Base-by-base conservation (phyloP, 2,329 filamentous ascomycete species). In the Pseudocercospora fuligena region DNA sequence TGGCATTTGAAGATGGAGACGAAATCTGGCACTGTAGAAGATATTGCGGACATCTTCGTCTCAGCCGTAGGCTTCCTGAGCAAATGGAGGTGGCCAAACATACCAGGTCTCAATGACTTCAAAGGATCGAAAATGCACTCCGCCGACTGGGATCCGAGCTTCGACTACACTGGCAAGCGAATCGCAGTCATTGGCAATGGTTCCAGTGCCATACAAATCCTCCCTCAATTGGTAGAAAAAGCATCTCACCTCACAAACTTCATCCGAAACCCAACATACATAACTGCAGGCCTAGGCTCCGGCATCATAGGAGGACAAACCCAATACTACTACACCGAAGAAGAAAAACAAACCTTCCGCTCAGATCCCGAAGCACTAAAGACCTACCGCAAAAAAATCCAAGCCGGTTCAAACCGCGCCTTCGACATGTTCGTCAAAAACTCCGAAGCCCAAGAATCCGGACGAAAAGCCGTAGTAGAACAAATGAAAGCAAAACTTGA, bases 401-500 rank as follows among this genome's bases (percentile, higher is more conserved):
- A 78, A 73, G 70, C 70, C 2, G 68, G 60, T 7, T 69, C 59
- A 21, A 74, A 75, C 63, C 62, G 67, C 23, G 66, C 68, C 31
- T 78, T 75, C 66, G 77, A 76, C 61, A 79, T 77, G 72, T 84
- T 88, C 64, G 85, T 90, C 69, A 85, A 85, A 58, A 81, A 82
- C 25, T 84, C 84, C 0, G 76, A 82, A 2, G 81, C 73, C 2
- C 73, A 74, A 46, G 58, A 64, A n/a, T 53, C 66, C 6, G 71
- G 64, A 5, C 69, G 72, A 3, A 69, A 68, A 33, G 61, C 66
- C 5, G 74, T 72, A 6, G 67, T 68, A 23, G 68, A 71, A 2
- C 72, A 73, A 60, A 90, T 90, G 86, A 80, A 80, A 40, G 72
- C 82, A 47, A 82, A 87, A 0, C 77, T 90, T 0, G 78, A 76